Evolutionary conservation across 768 basidiomycete species (phyloP).

Genomic region (Agrocybe pediades): DNA sequence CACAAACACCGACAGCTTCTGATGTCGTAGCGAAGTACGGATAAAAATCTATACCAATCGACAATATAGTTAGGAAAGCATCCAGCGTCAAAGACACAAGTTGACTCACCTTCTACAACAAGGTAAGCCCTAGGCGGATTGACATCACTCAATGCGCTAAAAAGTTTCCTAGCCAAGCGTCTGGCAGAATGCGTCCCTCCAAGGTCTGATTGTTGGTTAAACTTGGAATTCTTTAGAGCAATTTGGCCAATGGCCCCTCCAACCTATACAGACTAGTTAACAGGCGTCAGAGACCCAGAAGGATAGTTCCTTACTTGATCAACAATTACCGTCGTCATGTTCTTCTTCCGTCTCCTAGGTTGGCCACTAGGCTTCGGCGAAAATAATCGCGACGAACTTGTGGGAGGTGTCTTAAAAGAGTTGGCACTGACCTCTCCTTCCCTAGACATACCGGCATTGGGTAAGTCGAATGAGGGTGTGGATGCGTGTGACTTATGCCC

Average conservation of each 20-base stretch:
- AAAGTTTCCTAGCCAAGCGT: constrained; percentile 68
- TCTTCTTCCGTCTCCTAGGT: constrained; percentile 42
- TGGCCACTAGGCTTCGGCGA: constrained; percentile 12
- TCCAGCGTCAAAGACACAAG: not conserved
- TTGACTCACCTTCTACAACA: constrained; percentile 59
- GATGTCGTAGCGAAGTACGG: constrained; percentile 72
- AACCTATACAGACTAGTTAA: constrained; percentile 28
- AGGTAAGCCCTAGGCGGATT: constrained; percentile 62
- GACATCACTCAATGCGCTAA: constrained; percentile 59
- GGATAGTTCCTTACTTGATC: constrained; percentile 49
- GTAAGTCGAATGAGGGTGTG: constrained; percentile 36
- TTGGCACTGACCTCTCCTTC: constrained; percentile 8
- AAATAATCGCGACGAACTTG: not conserved
- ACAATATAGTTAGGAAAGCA: constrained; percentile 1
- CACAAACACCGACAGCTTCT: constrained; percentile 59
- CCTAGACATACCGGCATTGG: not conserved
- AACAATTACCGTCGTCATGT: constrained; percentile 67
- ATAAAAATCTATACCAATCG: constrained; percentile 62
- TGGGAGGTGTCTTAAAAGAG: constrained; percentile 5
- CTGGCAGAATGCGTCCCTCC: constrained; percentile 64
- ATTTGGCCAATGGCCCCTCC: constrained; percentile 71
- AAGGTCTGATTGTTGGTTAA: constrained; percentile 56
- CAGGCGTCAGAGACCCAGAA: not conserved
- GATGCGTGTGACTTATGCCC: constrained; percentile 46
- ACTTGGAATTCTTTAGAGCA: constrained; percentile 65